These are phyloP conservation scores for Exophiala bonariae DNA, from an alignment of 2,329 filamentous ascomycete genomes.

Conservation along the genomic window DNA sequence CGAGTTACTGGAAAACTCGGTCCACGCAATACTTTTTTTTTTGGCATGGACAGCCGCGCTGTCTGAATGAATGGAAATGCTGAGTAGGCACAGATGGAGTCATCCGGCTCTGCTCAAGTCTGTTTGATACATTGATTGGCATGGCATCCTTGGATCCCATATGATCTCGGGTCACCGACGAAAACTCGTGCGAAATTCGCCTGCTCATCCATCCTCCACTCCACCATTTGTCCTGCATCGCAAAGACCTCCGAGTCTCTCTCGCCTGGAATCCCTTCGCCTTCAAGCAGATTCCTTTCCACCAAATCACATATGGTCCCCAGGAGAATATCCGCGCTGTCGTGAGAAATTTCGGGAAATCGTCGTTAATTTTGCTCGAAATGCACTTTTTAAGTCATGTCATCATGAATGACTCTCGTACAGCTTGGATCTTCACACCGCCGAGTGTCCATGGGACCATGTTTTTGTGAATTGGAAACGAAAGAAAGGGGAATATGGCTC, in stretches of 20 bases:
- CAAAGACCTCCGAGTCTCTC: conserved; percentile 5
- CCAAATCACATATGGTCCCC: conserved; percentile 4
- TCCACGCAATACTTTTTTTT: no score
- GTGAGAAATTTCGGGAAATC: conserved; percentile 2
- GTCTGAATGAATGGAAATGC: no score
- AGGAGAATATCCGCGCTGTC: conserved; percentile 3
- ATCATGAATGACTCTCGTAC: conserved; percentile 1
- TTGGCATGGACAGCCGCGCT: no score
- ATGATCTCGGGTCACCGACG: no score
- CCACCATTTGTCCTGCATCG: conserved; percentile 1
- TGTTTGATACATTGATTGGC: no score
- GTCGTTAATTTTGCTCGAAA: conserved; percentile 1
- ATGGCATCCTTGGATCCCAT: no score
- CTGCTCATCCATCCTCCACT: no score
- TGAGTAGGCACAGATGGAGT: no score
- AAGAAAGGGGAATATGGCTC: conserved; percentile 12
- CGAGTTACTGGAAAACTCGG: no score
- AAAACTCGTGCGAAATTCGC: no score
- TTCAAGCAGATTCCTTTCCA: conserved; percentile 2
- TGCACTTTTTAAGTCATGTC: conserved; percentile 4
- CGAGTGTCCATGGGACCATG: conserved; percentile 7
- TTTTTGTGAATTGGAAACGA: conserved; percentile 14
- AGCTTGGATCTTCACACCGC: neutral
- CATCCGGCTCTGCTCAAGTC: no score
- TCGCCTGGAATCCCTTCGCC: neutral